Evolutionary conservation across 768 basidiomycete species (phyloP).

Genomic region (Coprinopsis strossmayeri): DNA sequence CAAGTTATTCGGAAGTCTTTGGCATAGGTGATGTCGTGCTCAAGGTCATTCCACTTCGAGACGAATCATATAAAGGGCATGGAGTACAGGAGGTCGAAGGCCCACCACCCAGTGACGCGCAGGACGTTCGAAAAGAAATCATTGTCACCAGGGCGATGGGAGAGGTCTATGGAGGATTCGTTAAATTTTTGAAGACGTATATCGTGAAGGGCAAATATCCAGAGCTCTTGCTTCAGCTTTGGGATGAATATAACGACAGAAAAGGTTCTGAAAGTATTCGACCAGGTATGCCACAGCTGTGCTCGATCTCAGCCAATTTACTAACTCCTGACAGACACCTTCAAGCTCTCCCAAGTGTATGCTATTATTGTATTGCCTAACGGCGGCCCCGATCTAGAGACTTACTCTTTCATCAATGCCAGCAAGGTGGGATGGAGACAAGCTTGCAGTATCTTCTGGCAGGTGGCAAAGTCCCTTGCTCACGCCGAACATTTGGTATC

Average conservation of each 20-base stretch:
- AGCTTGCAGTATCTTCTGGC: conserved; percentile 88
- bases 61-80: conserved; percentile 31
- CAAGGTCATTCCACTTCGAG: conserved; percentile 77
- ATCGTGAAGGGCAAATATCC: conserved; percentile 87
- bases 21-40: conserved; percentile 85
- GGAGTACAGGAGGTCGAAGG: conserved; percentile 34
- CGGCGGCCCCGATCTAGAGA: conserved; percentile 87
- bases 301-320: conserved; percentile 7
- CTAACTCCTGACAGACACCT: conserved; percentile 46
- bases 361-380: conserved; percentile 87
- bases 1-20: conserved; percentile 95
- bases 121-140: conserved; percentile 76
- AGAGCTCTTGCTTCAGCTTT: conserved; percentile 63
- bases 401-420: conserved; percentile 58
- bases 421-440: conserved; percentile 72
- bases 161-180: conserved; percentile 69
- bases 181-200: conserved; percentile 74
- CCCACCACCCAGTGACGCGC: conserved; percentile 66
- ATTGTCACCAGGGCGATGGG: conserved; percentile 75
- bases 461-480: conserved; percentile 70
- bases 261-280: conserved; percentile 81
- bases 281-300: conserved; percentile 49
- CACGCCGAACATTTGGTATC: conserved; percentile 73
- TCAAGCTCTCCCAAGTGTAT: conserved; percentile 74
- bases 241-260: conserved; percentile 78